These are phyloP conservation scores for Exophiala aquamarina DNA, from an alignment of 2,329 filamentous ascomycete genomes.

Conservation along the genomic window DNA sequence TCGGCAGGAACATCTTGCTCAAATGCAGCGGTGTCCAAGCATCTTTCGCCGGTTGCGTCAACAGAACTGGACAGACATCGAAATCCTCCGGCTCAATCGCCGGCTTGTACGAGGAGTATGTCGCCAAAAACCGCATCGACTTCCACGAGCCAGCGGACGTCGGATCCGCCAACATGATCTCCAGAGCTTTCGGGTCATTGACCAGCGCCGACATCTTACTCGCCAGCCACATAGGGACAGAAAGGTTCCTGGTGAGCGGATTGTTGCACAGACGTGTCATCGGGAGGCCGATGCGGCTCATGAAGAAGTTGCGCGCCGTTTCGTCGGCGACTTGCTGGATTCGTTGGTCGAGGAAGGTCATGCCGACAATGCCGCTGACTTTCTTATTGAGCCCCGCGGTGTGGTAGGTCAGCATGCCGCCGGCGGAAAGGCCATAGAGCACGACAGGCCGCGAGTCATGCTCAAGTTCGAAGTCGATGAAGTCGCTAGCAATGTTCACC, in stretches of 20 bases:
- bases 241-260: not conserved
- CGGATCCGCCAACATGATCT: constrained; percentile 1
- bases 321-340: constrained; percentile 2
- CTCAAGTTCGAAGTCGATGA: constrained; percentile 3
- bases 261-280: constrained; percentile 1
- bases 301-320: constrained; percentile 1
- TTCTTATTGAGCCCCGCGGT: not conserved
- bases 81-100: constrained; percentile 1
- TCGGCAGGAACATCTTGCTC: constrained; percentile 1
- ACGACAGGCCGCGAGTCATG: constrained; percentile 1
- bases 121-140: not conserved
- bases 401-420: constrained; percentile 3
- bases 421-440: constrained; percentile 1
- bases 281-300: not conserved
- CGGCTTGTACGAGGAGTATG: not conserved
- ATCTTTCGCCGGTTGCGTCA: constrained; percentile 6
- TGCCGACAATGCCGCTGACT: constrained; percentile 1
- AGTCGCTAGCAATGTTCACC: constrained; percentile 1
- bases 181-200: constrained; percentile 1
- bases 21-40: not conserved
- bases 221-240: constrained; percentile 2
- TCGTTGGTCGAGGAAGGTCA: constrained; percentile 4
- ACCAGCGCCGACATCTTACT: constrained; percentile 4
- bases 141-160: not conserved
- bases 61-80: constrained; percentile 3